Evolutionary conservation across 2,329 filamentous ascomycete genomes (phyloP), one percentile per base, ranked within the genome.

Genomic region (Penicillium capsulatum): DNA sequence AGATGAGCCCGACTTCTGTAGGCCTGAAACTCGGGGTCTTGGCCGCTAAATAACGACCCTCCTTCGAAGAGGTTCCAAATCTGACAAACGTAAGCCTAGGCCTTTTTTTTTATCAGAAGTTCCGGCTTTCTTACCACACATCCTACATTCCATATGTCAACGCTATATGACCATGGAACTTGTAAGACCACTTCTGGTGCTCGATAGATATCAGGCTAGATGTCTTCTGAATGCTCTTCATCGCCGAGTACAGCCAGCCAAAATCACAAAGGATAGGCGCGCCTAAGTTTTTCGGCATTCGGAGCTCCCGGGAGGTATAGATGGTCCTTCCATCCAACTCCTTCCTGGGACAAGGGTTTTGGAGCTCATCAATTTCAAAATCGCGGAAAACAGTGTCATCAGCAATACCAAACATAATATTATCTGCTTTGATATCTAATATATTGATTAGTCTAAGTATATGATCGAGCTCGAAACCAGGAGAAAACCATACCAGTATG

Each of bases 51-150:
- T 16, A 77, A 51, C 13, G 63, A 64, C 0, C 45, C 57, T 3
- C 69, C 67, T 59, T 76, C 67, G 36, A 67, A 75, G 1, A 76
- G 28, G 35, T 75, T 58, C 73, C 71, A 77, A 17, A 73, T 65
- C 72, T 74, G 38, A 22, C 17, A 16, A 31, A 10, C 13, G 33
- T 40, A 6, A 31, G 24, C 20, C 13, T 5, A 14, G 14, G 31
- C 9, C 24, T 31, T 31, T 31, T 13, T 26, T 31, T 31, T 31
- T 13, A 28, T 3, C 7, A 20, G 10, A 5, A 34, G 10, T 13
- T 2, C n/a, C 6, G 26, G 8, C 22, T 4, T 22, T 22, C 38
- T 31, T 17, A 40, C 38, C 32, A 41, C 16, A 14, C 38, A 41
- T 36, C 38, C 38, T 15, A 36, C 33, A 17, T 42, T 42, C 33